These are phyloP conservation scores for Heterobasidion parviporum DNA, from an alignment of 1,284 basidiomycete species.

Conservation along the genomic window DNA sequence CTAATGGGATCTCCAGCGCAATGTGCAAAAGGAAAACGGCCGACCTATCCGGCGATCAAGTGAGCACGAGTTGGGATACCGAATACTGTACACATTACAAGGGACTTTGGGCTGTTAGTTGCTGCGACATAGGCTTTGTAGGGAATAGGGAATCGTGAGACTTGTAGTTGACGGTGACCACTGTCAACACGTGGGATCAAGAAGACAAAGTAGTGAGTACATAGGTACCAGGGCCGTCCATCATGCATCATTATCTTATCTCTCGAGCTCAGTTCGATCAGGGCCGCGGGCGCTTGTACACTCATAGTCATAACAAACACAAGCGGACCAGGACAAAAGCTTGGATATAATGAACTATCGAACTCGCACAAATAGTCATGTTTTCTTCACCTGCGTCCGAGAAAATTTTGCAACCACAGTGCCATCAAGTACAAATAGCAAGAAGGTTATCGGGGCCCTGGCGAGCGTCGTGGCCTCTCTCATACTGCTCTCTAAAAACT, in stretches of 20 bases:
- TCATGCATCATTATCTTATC: not conserved
- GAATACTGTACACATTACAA: constrained; percentile 1
- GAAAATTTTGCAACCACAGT: too few species aligned
- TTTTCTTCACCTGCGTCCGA: too few species aligned
- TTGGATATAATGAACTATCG: not conserved
- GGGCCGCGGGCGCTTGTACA: not conserved
- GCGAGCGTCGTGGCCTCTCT: too few species aligned
- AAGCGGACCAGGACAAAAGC: not conserved
- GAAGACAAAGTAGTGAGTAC: too few species aligned
- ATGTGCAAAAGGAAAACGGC: constrained; percentile 69
- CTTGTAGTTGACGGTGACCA: too few species aligned
- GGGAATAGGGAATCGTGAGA: not conserved
- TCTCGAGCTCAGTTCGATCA: not conserved
- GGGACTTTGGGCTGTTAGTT: constrained; percentile 4
- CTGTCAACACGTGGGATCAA: too few species aligned
- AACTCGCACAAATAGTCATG: not conserved
- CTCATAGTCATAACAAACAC: too few species aligned
- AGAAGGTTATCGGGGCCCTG: too few species aligned
- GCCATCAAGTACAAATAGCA: too few species aligned
- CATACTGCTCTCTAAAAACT: too few species aligned
- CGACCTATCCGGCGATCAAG: constrained; percentile 31
- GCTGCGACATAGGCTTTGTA: not conserved
- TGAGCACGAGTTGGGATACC: not conserved
- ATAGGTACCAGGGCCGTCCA: not conserved
- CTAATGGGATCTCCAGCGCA: constrained; percentile 67